A percentile compares a stretch with the other conserved stretches of the same genome.
phyloP scores from a whole-genome alignment of 495 filamentous ascomycete genomes.

The Penicillium odoratum region DNA sequence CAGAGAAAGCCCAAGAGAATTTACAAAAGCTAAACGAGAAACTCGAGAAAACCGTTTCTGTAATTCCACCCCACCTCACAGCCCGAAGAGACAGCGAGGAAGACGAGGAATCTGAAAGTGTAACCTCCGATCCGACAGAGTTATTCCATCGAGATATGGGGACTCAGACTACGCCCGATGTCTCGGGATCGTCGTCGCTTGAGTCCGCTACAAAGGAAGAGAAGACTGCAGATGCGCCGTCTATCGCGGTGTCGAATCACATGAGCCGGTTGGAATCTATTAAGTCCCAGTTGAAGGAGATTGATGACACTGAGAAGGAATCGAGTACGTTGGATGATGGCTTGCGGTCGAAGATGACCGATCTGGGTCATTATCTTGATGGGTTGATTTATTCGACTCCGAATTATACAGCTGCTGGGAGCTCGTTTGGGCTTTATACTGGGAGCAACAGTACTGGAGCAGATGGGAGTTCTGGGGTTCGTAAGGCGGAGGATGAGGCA shows the following conservation, averaged over 20 bases:
- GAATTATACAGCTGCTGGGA: slow-evolving; percentile 29
- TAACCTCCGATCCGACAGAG: slow-evolving; percentile 70
- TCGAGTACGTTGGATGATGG: slow-evolving; percentile 46
- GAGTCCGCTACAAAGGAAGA: slow-evolving; percentile 6
- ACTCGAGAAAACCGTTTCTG: slow-evolving; percentile 69
- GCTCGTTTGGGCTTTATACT: slow-evolving; percentile 36
- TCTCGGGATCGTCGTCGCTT: slow-evolving; percentile 25
- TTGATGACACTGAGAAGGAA: slow-evolving; percentile 49
- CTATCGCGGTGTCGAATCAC: slow-evolving; percentile 36
- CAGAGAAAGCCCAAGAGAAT: slow-evolving; percentile 61
- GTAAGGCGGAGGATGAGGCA: slow-evolving; percentile 67
- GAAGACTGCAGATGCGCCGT: slow-evolving; percentile 19
- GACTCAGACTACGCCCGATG: slow-evolving; percentile 72
- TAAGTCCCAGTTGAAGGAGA: slow-evolving; percentile 52
- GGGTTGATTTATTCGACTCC: slow-evolving; percentile 49
- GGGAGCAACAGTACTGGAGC: slow-evolving; percentile 27
- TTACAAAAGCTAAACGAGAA: slow-evolving; percentile 69
- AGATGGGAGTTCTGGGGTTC: slow-evolving; percentile 30
- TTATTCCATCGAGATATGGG: slow-evolving; percentile 89
- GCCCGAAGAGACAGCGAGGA: slow-evolving; percentile 26
- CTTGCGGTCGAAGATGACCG: slow-evolving; percentile 41
- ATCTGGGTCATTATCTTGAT: slow-evolving; percentile 55
- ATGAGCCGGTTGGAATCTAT: slow-evolving; percentile 47
- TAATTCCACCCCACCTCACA: slow-evolving; percentile 50
- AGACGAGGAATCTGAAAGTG: slow-evolving; percentile 38